Evolutionary conservation across 2,329 filamentous ascomycete species (phyloP), one percentile per base, ranked within the genome.

Genomic region (Scedosporium dehoogii): DNA sequence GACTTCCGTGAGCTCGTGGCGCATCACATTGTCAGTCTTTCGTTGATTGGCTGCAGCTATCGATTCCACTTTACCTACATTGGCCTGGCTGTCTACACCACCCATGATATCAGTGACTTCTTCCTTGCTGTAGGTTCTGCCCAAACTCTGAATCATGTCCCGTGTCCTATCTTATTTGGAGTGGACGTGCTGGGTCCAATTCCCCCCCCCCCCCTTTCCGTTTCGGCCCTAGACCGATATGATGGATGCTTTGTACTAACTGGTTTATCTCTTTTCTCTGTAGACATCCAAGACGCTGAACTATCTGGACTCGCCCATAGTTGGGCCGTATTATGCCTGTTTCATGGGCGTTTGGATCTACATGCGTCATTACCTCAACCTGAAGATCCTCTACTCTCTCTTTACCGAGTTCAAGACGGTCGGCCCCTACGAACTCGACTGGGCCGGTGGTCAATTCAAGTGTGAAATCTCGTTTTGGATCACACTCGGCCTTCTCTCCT

Each of bases 51-150:
- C 63, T 78, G 93, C 70, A 94, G 90, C 78, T 97, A 97, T 77
- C 86, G 91, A 65, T 97, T 96, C 80, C 92, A 97, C 76, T 97
- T 97, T 74, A 96, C 92, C 21, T 93, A 96, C 76, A 96, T 97
- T 73, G 92, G 92, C 27, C 77, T 97, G 62, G 90, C 91, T 21
- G 91, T 97, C 41, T 97, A 96, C 75, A 91, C 94, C 65, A 96
- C 92, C 9, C 91, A 96, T 75, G 92, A 97, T 72, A 90, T 97
- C 65, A 92, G 88, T 64, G 92, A 97, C 74, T 96, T 97, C 77
- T 97, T 97, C 84, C 83, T 97, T 55, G 92, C 93, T 44, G 90
- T 92, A 84, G 76, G 87, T 76, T 58, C 21, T 60, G n/a, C 33
- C 18, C 46, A 4, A 23, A 18, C 58, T 16, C 16, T 46, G 14